A percentile compares a stretch with the other conserved stretches of the same genome.
Evolutionary conservation across 768 basidiomycete genomes (phyloP).

Genomic region (Pleurotus djamor): DNA sequence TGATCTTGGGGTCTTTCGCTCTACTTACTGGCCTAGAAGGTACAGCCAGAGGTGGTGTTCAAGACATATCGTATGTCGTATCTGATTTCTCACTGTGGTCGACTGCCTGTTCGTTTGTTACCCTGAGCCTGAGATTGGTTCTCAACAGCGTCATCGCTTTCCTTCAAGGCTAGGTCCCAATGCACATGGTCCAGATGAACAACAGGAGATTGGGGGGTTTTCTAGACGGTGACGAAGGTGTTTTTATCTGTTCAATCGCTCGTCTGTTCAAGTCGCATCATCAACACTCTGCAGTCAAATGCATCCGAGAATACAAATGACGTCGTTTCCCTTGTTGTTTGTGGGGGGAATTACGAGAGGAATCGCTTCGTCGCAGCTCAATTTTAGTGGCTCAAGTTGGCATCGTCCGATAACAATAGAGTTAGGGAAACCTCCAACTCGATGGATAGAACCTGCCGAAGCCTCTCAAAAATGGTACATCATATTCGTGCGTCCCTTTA

Average conservation of each 20-base stretch:
- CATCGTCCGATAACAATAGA: background rate
- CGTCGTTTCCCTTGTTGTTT: background rate
- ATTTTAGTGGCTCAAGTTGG: background rate
- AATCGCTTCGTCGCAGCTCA: background rate
- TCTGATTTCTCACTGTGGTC: too few relatives aligned
- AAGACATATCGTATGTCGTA: too few relatives aligned
- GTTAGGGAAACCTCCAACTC: background rate
- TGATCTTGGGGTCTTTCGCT: background rate
- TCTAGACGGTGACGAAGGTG: background rate
- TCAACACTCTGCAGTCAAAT: background rate
- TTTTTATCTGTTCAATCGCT: background rate
- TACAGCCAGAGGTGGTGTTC: too few relatives aligned
- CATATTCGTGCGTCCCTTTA: slow-evolving; percentile 1
- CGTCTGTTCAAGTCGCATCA: background rate
- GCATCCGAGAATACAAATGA: background rate
- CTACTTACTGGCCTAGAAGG: background rate
- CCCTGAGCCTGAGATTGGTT: background rate
- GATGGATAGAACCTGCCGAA: too few relatives aligned
- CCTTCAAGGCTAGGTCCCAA: background rate
- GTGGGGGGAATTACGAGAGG: background rate
- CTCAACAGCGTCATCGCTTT: background rate
- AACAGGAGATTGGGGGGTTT: background rate
- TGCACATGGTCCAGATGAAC: background rate
- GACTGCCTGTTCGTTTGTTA: background rate
- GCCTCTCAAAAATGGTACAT: background rate